A percentile compares a stretch with the other conserved stretches of the same genome.
These are phyloP conservation scores for Carex littledalei DNA, from an alignment of 176 grass and related monocot genomes.

Conservation along the genomic window DNA sequence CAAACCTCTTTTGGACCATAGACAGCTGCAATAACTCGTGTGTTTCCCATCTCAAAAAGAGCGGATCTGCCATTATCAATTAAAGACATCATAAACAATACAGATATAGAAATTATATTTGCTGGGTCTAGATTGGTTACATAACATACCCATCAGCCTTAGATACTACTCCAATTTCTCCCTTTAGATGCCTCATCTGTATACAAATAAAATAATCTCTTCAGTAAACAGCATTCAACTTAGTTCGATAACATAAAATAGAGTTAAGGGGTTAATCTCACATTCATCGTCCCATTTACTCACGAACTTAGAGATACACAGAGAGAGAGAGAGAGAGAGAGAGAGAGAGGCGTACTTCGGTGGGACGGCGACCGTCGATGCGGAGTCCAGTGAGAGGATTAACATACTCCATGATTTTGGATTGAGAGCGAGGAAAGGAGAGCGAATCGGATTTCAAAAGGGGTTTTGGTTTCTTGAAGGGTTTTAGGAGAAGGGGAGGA, in stretches of 20 bases:
- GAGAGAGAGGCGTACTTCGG: constrained; percentile 34
- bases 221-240: not conserved
- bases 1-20: constrained; percentile 84
- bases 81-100: not conserved
- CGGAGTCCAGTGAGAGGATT: constrained; percentile 73
- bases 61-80: constrained; percentile 48
- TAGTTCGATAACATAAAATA: too few relatives aligned
- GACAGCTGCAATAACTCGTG: constrained; percentile 73
- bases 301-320: not conserved
- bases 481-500: not conserved
- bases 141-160: constrained; percentile 54
- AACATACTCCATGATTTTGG: constrained; percentile 51
- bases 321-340: not conserved
- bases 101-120: not conserved
- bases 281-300: too few relatives aligned
- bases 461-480: not conserved
- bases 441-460: not conserved
- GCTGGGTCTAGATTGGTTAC: not conserved
- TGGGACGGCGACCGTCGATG: constrained; percentile 75
- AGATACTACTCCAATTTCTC: constrained; percentile 65
- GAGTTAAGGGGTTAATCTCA: too few relatives aligned
- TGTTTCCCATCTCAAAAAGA: constrained; percentile 97
- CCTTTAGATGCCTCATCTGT: constrained; percentile 90
- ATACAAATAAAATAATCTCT: not conserved
- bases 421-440: not conserved